Evolutionary conservation across 129 eudicot species (phyloP).

Genomic region (Tanacetum coccineum): DNA sequence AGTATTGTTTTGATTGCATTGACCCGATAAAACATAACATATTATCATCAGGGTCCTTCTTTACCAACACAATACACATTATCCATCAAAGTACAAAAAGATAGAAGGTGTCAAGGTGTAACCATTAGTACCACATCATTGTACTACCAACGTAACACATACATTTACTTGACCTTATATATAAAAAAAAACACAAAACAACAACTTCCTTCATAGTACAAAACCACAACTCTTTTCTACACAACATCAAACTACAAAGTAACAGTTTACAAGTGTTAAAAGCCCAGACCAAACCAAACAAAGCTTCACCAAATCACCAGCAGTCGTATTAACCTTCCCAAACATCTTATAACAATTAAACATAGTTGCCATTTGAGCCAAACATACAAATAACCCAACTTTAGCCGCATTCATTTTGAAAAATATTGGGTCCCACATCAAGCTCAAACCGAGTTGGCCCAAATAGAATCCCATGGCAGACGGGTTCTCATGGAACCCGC

Average conservation of each 20-base stretch:
- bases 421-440: slow-evolving; percentile 75
- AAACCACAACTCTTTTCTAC: neutral
- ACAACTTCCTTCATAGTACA: neutral
- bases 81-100: too few relatives aligned
- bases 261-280: slow-evolving; percentile 52
- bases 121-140: too few relatives aligned
- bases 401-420: slow-evolving; percentile 47
- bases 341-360: slow-evolving; percentile 45
- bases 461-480: slow-evolving; percentile 39
- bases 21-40: too few relatives aligned
- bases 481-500: slow-evolving; percentile 69
- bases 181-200: neutral
- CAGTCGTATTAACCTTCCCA: slow-evolving; percentile 51
- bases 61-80: too few relatives aligned
- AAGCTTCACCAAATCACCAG: slow-evolving; percentile 72
- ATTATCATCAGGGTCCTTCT: too few relatives aligned
- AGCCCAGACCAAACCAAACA: slow-evolving; percentile 68
- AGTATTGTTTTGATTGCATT: too few relatives aligned
- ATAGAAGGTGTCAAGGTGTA: too few relatives aligned
- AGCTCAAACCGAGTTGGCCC: slow-evolving; percentile 54
- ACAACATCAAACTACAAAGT: slow-evolving; percentile 29
- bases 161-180: too few relatives aligned
- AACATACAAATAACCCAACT: slow-evolving; percentile 55
- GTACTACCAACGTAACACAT: too few relatives aligned
- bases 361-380: slow-evolving; percentile 44